Evolutionary conservation across 805 yeast species (phyloP).

Genomic region (Brettanomyces custersianus): DNA sequence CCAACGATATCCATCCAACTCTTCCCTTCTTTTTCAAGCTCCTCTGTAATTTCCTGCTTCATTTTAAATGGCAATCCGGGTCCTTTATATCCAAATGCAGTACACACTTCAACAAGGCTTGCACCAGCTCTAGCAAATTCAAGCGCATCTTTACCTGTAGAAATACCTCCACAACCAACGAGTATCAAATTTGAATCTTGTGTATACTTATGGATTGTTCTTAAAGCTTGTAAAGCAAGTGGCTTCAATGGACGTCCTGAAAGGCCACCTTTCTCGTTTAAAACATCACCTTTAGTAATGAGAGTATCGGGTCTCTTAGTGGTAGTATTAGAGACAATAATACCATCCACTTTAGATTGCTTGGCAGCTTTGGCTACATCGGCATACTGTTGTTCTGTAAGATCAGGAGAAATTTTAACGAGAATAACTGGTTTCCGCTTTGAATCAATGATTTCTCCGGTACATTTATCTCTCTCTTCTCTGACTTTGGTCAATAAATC

Average conservation of each 20-base stretch:
- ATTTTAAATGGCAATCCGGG: slow-evolving; percentile 69
- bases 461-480: slow-evolving; percentile 47
- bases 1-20: slow-evolving; percentile 82
- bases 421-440: slow-evolving; percentile 60
- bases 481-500: slow-evolving; percentile 60
- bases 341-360: slow-evolving; percentile 76
- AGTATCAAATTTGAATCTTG: slow-evolving; percentile 67
- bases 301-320: slow-evolving; percentile 66
- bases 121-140: slow-evolving; percentile 95
- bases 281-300: slow-evolving; percentile 38
- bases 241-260: slow-evolving; percentile 91
- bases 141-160: slow-evolving; percentile 78
- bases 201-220: slow-evolving; percentile 62
- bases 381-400: slow-evolving; percentile 68
- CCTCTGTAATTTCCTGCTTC: slow-evolving; percentile 47
- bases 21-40: slow-evolving; percentile 63
- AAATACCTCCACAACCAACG: slow-evolving; percentile 92
- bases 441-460: slow-evolving; percentile 28
- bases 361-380: slow-evolving; percentile 79
- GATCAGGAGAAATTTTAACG: slow-evolving; percentile 92
- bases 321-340: slow-evolving; percentile 88
- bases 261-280: slow-evolving; percentile 71
- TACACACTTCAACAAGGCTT: slow-evolving; percentile 75
- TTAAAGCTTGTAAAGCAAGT: slow-evolving; percentile 61
- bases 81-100: slow-evolving; percentile 87